Evolutionary conservation across 352 stramenopile genomes (phyloP).

Genomic region (Pythium oligandrum): DNA sequence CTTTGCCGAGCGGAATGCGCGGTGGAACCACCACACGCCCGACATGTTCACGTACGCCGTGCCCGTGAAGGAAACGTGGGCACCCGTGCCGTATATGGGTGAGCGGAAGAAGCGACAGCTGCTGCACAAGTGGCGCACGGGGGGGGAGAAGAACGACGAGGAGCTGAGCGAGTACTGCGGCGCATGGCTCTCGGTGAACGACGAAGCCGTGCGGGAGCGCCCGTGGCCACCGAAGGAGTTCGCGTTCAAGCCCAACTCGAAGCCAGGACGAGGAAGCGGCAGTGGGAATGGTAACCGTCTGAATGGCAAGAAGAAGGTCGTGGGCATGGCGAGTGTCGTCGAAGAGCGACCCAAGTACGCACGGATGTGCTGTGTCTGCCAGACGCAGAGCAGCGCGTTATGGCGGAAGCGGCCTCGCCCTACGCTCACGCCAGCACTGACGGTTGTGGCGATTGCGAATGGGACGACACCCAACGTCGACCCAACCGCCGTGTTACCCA

Average conservation of each 20-base stretch:
- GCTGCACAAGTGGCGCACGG: constrained; percentile 27
- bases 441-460: not conserved
- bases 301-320: constrained; percentile 58
- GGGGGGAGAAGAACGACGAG: constrained; percentile 7
- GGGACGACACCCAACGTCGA: not conserved
- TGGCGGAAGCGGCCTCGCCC: constrained; percentile 44
- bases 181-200: constrained; percentile 1
- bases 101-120: constrained; percentile 34
- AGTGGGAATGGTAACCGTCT: constrained; percentile 28
- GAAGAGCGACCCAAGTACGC: constrained; percentile 32
- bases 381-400: constrained; percentile 55
- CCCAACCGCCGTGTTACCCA: constrained; percentile 1
- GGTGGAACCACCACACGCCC: constrained; percentile 48
- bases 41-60: constrained; percentile 41
- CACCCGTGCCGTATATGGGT: constrained; percentile 26
- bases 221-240: constrained; percentile 76
- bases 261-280: constrained; percentile 29
- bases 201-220: constrained; percentile 49
- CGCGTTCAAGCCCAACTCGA: constrained; percentile 44
- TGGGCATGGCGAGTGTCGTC: constrained; percentile 37
- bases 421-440: constrained; percentile 1
- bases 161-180: constrained; percentile 8
- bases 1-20: constrained; percentile 72
- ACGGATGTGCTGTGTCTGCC: constrained; percentile 37
- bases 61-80: constrained; percentile 23